These are phyloP conservation scores for Paraphysoderma sedebokerense DNA, from an alignment of 371 early-diverging fungal genomes.

Conservation along the genomic window DNA sequence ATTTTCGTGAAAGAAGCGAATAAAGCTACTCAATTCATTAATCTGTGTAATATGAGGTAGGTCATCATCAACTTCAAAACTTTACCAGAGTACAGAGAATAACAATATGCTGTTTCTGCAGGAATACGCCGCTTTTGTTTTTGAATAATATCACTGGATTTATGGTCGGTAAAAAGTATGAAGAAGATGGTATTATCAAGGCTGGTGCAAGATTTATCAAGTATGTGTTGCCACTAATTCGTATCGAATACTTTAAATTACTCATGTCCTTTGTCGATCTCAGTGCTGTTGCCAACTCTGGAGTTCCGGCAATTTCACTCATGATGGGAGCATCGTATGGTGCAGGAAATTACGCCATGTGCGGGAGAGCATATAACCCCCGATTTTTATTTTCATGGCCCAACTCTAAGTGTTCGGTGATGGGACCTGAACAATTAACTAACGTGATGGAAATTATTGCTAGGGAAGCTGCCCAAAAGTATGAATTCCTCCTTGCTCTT, in stretches of 20 bases:
- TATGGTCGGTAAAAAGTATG: slow-evolving; percentile 58
- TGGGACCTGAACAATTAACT: slow-evolving; percentile 56
- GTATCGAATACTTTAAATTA: no score
- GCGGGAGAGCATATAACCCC: slow-evolving; percentile 53
- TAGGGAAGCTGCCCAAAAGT: slow-evolving; percentile 46
- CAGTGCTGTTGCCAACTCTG: slow-evolving; percentile 54
- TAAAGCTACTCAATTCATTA: slow-evolving; percentile 62
- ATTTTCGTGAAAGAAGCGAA: slow-evolving; percentile 51
- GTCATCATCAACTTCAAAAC: background rate
- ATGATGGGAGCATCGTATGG: slow-evolving; percentile 61
- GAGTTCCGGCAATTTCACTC: slow-evolving; percentile 53
- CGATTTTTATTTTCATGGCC: slow-evolving; percentile 61
- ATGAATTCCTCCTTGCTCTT: slow-evolving; percentile 2
- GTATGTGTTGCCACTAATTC: no score
- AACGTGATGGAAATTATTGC: slow-evolving; percentile 54
- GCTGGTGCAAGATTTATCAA: slow-evolving; percentile 55
- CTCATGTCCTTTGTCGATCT: no score
- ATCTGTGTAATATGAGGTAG: slow-evolving; percentile 49
- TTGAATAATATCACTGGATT: slow-evolving; percentile 63
- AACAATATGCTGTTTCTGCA: slow-evolving; percentile 5
- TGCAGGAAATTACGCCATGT: slow-evolving; percentile 70
- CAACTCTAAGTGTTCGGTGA: slow-evolving; percentile 54
- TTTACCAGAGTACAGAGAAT: background rate
- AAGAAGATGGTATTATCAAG: slow-evolving; percentile 61
- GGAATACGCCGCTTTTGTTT: slow-evolving; percentile 43